Percentiles rank a stretch among this genome's conserved stretches.
phyloP scores from a whole-genome alignment of 164 flowering plant species.

The Brasenia schreberi region DNA sequence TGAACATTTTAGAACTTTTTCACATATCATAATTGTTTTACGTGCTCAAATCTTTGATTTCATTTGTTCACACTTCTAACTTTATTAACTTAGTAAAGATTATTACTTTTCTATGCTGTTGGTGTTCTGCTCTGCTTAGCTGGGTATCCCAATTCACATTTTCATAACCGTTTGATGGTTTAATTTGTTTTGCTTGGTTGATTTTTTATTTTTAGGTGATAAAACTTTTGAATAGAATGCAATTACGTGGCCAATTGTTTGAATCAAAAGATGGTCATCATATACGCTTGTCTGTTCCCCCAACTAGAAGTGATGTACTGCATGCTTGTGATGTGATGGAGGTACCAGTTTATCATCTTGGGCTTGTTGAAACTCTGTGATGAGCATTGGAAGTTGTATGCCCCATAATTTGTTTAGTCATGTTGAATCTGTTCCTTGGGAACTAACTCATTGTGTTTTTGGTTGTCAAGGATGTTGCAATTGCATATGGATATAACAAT shows the following conservation, averaged over 20 bases:
- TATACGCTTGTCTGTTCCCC: slow-evolving; percentile 66
- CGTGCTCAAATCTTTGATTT: too few species aligned
- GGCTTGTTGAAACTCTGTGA: neutral
- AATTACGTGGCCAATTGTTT: slow-evolving; percentile 46
- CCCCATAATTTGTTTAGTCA: neutral
- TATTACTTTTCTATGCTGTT: too few species aligned
- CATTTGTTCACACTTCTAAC: too few species aligned
- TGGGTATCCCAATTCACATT: neutral
- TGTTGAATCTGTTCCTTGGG: neutral
- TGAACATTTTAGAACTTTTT: too few species aligned
- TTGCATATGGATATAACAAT: slow-evolving; percentile 72
- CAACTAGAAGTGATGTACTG: slow-evolving; percentile 93
- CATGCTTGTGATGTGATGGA: slow-evolving; percentile 98
- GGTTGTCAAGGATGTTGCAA: slow-evolving; percentile 56
- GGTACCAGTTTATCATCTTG: slow-evolving; percentile 28
- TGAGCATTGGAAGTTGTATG: neutral
- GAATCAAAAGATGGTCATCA: slow-evolving; percentile 24
- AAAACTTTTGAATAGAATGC: slow-evolving; percentile 69
- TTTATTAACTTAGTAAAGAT: too few species aligned
- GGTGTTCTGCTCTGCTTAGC: too few species aligned
- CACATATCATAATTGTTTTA: too few species aligned
- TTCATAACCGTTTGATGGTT: too few species aligned
- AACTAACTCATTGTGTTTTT: neutral
- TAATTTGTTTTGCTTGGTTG: too few species aligned
- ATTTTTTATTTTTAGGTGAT: slow-evolving; percentile 27